Conservation (phyloP, 2,329 filamentous ascomycete genomes). For the Penicillium sp. region DNA sequence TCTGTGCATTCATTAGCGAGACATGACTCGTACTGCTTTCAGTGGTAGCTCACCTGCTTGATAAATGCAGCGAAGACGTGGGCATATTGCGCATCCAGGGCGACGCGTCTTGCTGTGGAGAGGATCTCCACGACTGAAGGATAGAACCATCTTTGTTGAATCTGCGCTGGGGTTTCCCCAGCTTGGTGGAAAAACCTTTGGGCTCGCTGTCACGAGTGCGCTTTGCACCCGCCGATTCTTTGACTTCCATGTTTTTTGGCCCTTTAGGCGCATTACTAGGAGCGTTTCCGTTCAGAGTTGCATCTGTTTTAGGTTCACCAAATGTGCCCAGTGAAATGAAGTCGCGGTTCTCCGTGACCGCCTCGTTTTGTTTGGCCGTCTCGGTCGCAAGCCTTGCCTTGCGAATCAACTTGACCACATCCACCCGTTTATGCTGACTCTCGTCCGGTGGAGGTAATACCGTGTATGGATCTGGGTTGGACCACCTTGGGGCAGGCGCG, state of each 20-base stretch:
- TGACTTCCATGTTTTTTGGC: constrained; percentile 18
- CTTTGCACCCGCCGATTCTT: constrained; percentile 58
- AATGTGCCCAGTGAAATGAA: constrained; percentile 82
- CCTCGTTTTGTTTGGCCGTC: constrained; percentile 46
- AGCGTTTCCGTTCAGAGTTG: constrained; percentile 13
- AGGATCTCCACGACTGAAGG: constrained; percentile 49
- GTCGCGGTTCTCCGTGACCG: constrained; percentile 60
- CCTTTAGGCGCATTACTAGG: constrained; percentile 28
- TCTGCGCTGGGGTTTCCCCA: constrained; percentile 48
- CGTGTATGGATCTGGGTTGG: constrained; percentile 91
- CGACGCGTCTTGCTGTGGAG: constrained; percentile 39
- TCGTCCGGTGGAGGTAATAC: constrained; percentile 75
- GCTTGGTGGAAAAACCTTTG: constrained; percentile 52
- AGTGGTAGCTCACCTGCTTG: constrained; percentile 27
- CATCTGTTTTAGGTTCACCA: constrained; percentile 27
- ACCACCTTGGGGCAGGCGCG: constrained; percentile 65
- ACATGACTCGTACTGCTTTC: neutral
- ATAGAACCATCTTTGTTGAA: constrained; percentile 50
- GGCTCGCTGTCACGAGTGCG: constrained; percentile 66
- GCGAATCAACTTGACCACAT: constrained; percentile 85
- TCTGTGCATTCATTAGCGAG: constrained; percentile 42
- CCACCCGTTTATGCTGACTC: constrained; percentile 65
- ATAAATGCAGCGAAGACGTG: constrained; percentile 26
- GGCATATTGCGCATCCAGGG: constrained; percentile 55
- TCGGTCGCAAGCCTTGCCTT: constrained; percentile 67